Evolutionary conservation across 2,329 filamentous ascomycete genomes (phyloP), one percentile per base, ranked within the genome.

Genomic region (Xylariaceae sp.): DNA sequence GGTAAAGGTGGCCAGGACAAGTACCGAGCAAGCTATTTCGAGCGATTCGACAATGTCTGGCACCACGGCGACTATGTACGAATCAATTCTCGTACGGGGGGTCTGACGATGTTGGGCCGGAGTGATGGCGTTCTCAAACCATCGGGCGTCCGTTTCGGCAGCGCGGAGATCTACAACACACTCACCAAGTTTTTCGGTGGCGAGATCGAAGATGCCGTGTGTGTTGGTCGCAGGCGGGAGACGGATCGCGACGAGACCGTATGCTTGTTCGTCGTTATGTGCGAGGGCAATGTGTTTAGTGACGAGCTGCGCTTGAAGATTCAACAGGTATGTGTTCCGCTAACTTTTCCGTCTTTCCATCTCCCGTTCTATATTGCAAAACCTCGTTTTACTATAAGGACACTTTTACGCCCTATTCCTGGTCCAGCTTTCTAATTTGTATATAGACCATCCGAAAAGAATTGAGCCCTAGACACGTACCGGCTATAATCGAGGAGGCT

Each of bases 101-200:
- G 92, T 0, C 76, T 97, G 8, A 81, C 91, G 65, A 97, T 97
- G 93, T 82, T 97, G 0, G 93, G 94, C 2, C 84, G 93, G 30
- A 94, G 89, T 55, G 93, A 99, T 68, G 94, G 94, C 3, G 90
- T 97, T 4, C 77, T 99, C 11, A 99, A 99, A 72, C 94, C 94
- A 0, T 85, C 88, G 0, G 94, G 94, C 2, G 91, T 99, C 15
- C 81, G 93, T 0, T 97, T 99, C 70, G 93, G 93, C 3, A 92
- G 87, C 37, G 92, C 93, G 0, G 94, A 99, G 77, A 96, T 99
- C 17, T 97, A 97, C 75, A 97, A 96, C 71, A 81, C 97, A n/a
- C 77, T 97, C 34, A 83, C 94, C 1, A 86, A 89, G 65, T 88
- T 92, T 74, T 97, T 97, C 68, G 82, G 86, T 0, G 76, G 81